Evolutionary conservation across 257 asterid species (phyloP).

Genomic region (Thymus mandschuricus): DNA sequence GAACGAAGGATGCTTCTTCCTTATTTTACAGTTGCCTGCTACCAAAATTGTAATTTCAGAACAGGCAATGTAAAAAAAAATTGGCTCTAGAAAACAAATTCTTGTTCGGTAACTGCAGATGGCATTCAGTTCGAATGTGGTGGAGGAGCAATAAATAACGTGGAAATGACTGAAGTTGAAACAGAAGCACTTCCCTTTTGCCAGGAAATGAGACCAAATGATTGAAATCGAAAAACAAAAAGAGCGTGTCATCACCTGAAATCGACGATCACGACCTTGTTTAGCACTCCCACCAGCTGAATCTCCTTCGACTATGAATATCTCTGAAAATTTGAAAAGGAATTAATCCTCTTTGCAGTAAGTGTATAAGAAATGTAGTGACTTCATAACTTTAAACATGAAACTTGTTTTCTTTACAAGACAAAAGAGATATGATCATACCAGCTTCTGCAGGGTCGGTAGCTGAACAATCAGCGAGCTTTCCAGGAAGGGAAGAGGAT

Average conservation of each 20-base stretch:
- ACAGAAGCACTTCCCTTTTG: background rate
- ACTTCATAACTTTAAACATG: background rate
- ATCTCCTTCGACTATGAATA: constrained; percentile 99
- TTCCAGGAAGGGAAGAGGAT: constrained; percentile 97
- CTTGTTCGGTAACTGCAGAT: background rate
- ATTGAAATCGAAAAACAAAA: background rate
- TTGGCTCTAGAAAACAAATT: background rate
- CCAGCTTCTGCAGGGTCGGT: constrained; percentile 90
- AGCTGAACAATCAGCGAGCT: constrained; percentile 98
- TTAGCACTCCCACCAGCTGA: constrained; percentile 99
- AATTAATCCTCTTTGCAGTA: constrained; percentile 7
- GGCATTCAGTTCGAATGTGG: background rate
- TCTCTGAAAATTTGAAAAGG: constrained; percentile 56
- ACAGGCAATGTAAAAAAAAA: background rate
- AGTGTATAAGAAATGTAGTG: constrained; percentile 6
- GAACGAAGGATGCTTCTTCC: background rate
- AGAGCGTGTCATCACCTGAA: constrained; percentile 65
- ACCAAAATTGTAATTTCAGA: background rate
- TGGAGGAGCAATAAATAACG: constrained; percentile 9
- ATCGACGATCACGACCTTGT: constrained; percentile 98
- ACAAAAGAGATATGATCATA: constrained; percentile 34
- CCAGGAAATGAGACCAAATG: background rate
- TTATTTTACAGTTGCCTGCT: background rate
- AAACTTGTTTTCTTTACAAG: constrained; percentile 11
- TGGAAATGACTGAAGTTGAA: background rate